Evolutionary conservation across 805 yeast genomes (phyloP).

Genomic region (Lachancea fermentati): DNA sequence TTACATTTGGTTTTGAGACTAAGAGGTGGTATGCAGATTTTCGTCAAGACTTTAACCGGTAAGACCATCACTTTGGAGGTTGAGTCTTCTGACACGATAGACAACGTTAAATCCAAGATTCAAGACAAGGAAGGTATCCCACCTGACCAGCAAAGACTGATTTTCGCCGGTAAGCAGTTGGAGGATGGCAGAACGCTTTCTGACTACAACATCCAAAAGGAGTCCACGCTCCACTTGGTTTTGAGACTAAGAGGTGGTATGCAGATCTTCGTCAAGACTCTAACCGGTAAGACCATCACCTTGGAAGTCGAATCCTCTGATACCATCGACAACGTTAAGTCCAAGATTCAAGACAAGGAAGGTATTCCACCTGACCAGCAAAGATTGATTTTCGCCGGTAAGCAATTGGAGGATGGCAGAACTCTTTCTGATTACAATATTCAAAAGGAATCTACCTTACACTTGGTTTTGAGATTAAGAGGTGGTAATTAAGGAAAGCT

Average conservation of each 20-base stretch:
- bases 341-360: too few species aligned
- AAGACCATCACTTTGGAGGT: slow-evolving; percentile 94
- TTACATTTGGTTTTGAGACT: slow-evolving; percentile 75
- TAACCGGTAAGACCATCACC: too few species aligned
- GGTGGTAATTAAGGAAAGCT: too few species aligned
- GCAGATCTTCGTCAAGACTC: too few species aligned
- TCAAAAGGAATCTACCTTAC: slow-evolving; percentile 64
- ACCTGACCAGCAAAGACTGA: too few species aligned
- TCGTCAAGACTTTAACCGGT: too few species aligned
- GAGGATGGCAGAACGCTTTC: slow-evolving; percentile 69
- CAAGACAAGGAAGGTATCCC: too few species aligned
- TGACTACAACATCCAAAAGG: slow-evolving; percentile 69
- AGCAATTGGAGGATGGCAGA: slow-evolving; percentile 67
- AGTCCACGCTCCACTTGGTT: slow-evolving; percentile 64
- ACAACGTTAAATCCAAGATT: slow-evolving; percentile 75
- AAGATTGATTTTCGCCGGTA: too few species aligned
- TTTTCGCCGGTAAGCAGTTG: slow-evolving; percentile 66
- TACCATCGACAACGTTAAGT: slow-evolving; percentile 86
- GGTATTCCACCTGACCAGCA: too few species aligned
- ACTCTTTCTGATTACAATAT: slow-evolving; percentile 66
- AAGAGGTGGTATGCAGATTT: slow-evolving; percentile 89
- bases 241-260: too few species aligned
- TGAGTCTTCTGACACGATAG: slow-evolving; percentile 92
- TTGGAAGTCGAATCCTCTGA: slow-evolving; percentile 90
- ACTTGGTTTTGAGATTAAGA: slow-evolving; percentile 82